phyloP scores from a whole-genome alignment of 352 stramenopile species.

The Phytopythium oedochilum region DNA sequence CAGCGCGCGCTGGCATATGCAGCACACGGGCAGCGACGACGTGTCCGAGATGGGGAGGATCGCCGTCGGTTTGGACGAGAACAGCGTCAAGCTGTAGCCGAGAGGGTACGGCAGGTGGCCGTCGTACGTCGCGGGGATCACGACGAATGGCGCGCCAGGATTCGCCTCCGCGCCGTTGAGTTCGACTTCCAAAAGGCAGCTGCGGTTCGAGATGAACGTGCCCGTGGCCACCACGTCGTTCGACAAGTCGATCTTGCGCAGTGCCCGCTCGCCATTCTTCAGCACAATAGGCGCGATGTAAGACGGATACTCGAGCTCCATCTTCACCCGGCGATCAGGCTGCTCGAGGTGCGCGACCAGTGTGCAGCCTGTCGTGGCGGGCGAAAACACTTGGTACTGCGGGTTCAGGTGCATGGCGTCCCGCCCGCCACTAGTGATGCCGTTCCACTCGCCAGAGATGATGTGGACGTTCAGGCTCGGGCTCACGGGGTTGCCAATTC shows the following conservation, averaged over 20 bases:
- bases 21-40: slow-evolving; percentile 53
- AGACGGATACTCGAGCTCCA: slow-evolving; percentile 65
- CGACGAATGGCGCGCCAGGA: slow-evolving; percentile 45
- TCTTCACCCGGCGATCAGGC: slow-evolving; percentile 67
- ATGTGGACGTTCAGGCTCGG: slow-evolving; percentile 73
- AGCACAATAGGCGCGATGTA: slow-evolving; percentile 81
- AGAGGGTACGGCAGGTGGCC: slow-evolving; percentile 42
- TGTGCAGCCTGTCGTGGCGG: slow-evolving; percentile 40
- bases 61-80: slow-evolving; percentile 56
- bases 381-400: slow-evolving; percentile 79
- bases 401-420: slow-evolving; percentile 84
- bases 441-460: slow-evolving; percentile 73
- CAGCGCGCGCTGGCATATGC: slow-evolving; percentile 57
- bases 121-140: slow-evolving; percentile 72
- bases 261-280: slow-evolving; percentile 54
- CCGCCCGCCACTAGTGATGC: slow-evolving; percentile 67
- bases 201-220: slow-evolving; percentile 85
- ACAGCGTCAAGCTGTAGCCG: slow-evolving; percentile 50
- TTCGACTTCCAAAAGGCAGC: slow-evolving; percentile 51
- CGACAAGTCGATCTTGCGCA: slow-evolving; percentile 80
- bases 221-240: slow-evolving; percentile 73
- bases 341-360: slow-evolving; percentile 68
- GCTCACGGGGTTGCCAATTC: slow-evolving; percentile 44
- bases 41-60: slow-evolving; percentile 60
- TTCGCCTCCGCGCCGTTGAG: slow-evolving; percentile 27